Percentiles rank a stretch among this genome's conserved stretches.
Evolutionary conservation across 2,329 filamentous ascomycete species (phyloP).

Genomic region (Aaosphaeria pasadenensis): DNA sequence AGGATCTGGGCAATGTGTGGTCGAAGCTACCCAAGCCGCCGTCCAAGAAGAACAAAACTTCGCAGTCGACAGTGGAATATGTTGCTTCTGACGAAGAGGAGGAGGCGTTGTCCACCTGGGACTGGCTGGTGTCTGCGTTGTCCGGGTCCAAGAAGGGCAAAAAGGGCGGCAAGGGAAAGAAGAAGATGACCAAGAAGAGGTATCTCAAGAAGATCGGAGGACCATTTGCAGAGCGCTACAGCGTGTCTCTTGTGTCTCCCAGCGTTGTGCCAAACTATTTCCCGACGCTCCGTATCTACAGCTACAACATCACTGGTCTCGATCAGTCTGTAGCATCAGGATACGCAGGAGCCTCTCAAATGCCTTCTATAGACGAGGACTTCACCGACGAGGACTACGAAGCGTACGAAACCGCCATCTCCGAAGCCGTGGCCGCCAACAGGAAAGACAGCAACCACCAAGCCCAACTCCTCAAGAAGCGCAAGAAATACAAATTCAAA

Average conservation of each 20-base stretch:
- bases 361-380: conserved; percentile 3
- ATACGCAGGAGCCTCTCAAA: not conserved
- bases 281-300: conserved; percentile 82
- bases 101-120: conserved; percentile 14
- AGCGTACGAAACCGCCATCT: conserved; percentile 40
- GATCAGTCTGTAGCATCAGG: conserved; percentile 44
- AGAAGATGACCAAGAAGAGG: conserved; percentile 50
- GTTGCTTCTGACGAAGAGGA: conserved; percentile 10
- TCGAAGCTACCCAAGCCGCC: conserved; percentile 61
- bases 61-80: conserved; percentile 6
- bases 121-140: conserved; percentile 14
- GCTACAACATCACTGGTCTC: conserved; percentile 86
- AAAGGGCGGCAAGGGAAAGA: conserved; percentile 12
- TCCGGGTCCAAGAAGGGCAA: conserved; percentile 5
- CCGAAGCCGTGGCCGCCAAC: conserved; percentile 42
- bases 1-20: conserved; percentile 76
- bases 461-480: conserved; percentile 16
- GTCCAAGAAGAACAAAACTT: conserved; percentile 15
- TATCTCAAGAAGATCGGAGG: conserved; percentile 71
- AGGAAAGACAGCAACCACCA: conserved; percentile 47
- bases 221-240: conserved; percentile 79
- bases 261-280: conserved; percentile 93
- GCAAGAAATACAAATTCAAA: conserved; percentile 46
- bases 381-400: conserved; percentile 28
- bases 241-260: conserved; percentile 74